These are phyloP conservation scores for Monosporascus sp. DNA, from an alignment of 2,329 filamentous ascomycete species.

Conservation along the genomic window DNA sequence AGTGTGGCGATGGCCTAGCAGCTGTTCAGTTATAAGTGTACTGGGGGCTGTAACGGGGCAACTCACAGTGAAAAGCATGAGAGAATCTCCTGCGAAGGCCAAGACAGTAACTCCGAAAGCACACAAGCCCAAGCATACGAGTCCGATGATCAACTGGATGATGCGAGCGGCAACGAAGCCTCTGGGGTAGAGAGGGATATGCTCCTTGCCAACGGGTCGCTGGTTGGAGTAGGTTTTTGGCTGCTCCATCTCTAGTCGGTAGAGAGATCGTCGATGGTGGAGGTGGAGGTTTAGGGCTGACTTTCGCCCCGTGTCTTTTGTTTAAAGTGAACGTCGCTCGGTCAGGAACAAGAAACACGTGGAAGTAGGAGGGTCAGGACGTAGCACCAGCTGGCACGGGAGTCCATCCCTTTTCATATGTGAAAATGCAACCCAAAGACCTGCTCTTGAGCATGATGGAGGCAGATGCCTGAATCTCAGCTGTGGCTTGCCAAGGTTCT, in stretches of 20 bases:
- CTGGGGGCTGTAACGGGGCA: constrained; percentile 10
- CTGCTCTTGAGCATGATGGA: no score
- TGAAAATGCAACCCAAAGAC: no score
- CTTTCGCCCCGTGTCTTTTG: no score
- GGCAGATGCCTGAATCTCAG: no score
- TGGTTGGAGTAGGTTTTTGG: constrained; percentile 23
- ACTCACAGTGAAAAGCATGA: constrained; percentile 37
- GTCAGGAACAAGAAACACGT: no score
- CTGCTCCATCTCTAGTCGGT: constrained; percentile 6
- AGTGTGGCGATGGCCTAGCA: constrained; percentile 38
- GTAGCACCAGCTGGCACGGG: no score
- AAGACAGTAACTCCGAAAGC: constrained; percentile 37
- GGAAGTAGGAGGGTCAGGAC: no score
- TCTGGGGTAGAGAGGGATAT: constrained; percentile 40
- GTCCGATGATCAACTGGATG: constrained; percentile 39
- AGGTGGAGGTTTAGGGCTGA: no score
- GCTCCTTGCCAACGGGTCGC: constrained; percentile 36
- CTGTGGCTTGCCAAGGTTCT: no score
- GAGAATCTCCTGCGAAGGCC: constrained; percentile 18
- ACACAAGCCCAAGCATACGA: constrained; percentile 42
- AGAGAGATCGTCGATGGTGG: no score
- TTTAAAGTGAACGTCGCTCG: no score
- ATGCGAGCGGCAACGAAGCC: constrained; percentile 40
- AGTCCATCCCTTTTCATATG: no score
- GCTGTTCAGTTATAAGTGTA: constrained; percentile 5